A percentile compares a stretch with the other conserved stretches of the same genome.
Evolutionary conservation across 163 green algal genomes (phyloP).

Genomic region (Scenedesmus sp.): DNA sequence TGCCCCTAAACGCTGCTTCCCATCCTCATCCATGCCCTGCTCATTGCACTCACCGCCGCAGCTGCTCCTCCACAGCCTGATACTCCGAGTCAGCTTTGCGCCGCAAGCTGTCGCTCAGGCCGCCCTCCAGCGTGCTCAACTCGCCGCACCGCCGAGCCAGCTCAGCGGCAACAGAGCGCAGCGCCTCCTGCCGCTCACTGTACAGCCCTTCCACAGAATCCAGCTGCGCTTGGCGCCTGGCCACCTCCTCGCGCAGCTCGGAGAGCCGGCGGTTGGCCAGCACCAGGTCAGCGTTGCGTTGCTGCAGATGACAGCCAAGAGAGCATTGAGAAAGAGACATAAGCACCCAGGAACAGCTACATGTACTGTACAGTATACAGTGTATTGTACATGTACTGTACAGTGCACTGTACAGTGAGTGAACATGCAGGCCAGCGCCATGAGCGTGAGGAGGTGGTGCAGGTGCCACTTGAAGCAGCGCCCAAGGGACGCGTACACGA

Average conservation of each 20-base stretch:
- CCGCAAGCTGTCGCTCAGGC: conserved; percentile 42
- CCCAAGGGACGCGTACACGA: neutral
- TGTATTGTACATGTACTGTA: neutral
- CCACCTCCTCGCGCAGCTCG: conserved; percentile 28
- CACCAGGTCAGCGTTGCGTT: conserved; percentile 26
- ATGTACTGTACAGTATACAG: neutral
- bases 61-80: conserved; percentile 41
- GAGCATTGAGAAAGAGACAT: neutral
- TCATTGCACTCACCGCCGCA: conserved; percentile 1
- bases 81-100: conserved; percentile 46
- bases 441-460: too few relatives aligned
- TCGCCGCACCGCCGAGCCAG: conserved; percentile 22
- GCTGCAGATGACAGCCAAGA: neutral
- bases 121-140: conserved; percentile 23
- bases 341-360: neutral
- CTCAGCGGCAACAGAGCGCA: conserved; percentile 11
- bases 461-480: too few relatives aligned
- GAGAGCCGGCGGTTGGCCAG: neutral
- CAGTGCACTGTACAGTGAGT: too few relatives aligned
- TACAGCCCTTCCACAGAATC: conserved; percentile 9
- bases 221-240: conserved; percentile 7
- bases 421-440: too few relatives aligned
- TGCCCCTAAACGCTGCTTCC: neutral
- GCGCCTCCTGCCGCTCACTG: conserved; percentile 24
- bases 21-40: neutral